phyloP scores from a whole-genome alignment of 2,329 filamentous ascomycete species.

The Celoporthe dispersa region DNA sequence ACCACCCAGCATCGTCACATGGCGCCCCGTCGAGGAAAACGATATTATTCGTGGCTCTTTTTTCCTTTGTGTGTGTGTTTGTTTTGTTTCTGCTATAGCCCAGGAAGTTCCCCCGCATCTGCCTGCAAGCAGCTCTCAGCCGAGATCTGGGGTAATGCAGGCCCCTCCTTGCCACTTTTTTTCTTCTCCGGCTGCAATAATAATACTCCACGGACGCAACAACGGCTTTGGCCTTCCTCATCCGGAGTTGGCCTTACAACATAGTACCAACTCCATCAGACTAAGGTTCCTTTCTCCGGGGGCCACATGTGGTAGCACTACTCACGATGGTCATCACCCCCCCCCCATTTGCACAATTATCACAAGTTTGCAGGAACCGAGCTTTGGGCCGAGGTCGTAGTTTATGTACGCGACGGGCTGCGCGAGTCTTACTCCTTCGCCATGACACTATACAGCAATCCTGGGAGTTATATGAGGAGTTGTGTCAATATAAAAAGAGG shows the following conservation, averaged over 20 bases:
- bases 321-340: not conserved
- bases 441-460: not conserved
- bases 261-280: not conserved
- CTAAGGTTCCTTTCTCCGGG: not conserved
- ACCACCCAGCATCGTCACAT: not conserved
- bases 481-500: not conserved
- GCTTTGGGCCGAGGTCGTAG: not conserved
- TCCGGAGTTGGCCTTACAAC: not conserved
- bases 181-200: not conserved
- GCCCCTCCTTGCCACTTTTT: not conserved
- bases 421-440: not conserved
- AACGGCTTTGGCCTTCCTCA: not conserved
- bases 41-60: conserved; percentile 5
- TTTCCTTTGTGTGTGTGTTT: not conserved
- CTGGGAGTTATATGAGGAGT: not conserved
- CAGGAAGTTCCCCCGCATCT: conserved; percentile 1
- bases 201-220: not conserved
- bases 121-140: not conserved
- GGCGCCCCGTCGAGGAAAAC: not conserved
- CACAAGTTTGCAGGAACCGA: not conserved
- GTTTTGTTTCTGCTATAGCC: not conserved
- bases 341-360: not conserved
- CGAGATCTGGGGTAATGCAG: conserved; percentile 1
- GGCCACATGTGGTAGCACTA: not conserved
- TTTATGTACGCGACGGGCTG: not conserved